Percentiles rank a stretch among this genome's conserved stretches.
Conservation (phyloP, 2,329 filamentous ascomycete species). For the Fusarium citri region DNA sequence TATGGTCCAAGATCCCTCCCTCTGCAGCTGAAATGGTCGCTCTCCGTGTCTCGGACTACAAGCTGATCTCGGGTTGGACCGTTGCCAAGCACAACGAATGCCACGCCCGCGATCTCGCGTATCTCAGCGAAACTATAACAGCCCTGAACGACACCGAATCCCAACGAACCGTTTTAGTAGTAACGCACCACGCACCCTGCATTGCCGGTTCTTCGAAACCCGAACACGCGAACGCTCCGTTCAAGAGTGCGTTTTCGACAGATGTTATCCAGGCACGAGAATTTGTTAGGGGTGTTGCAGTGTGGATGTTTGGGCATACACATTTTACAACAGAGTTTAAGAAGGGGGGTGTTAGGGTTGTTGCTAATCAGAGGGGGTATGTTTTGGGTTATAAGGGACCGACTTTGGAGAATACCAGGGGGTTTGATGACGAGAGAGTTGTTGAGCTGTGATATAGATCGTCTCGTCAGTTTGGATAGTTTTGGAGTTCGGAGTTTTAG, state of each 20-base stretch:
- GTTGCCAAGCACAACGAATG: slow-evolving; percentile 60
- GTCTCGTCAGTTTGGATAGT: not conserved
- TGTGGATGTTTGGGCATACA: slow-evolving; percentile 63
- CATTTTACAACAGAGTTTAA: slow-evolving; percentile 56
- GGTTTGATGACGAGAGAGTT: slow-evolving; percentile 42
- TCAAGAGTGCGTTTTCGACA: slow-evolving; percentile 64
- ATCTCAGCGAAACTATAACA: slow-evolving; percentile 59
- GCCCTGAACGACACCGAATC: slow-evolving; percentile 33
- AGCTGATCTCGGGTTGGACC: slow-evolving; percentile 64
- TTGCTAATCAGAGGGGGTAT: slow-evolving; percentile 61
- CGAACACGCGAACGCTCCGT: slow-evolving; percentile 59
- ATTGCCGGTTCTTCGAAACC: slow-evolving; percentile 61
- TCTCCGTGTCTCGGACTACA: slow-evolving; percentile 64
- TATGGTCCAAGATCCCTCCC: slow-evolving; percentile 64
- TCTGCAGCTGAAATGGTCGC: slow-evolving; percentile 54
- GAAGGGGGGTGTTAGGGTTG: slow-evolving; percentile 51
- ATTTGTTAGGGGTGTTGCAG: slow-evolving; percentile 49
- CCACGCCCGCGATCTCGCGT: slow-evolving; percentile 61
- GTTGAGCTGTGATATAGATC: slow-evolving; percentile 35
- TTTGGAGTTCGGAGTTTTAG: not conserved
- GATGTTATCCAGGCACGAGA: slow-evolving; percentile 52
- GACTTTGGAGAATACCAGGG: slow-evolving; percentile 40
- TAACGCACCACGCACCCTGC: slow-evolving; percentile 70
- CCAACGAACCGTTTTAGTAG: slow-evolving; percentile 56
- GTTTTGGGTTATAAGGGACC: slow-evolving; percentile 46